A percentile compares a stretch with the other conserved stretches of the same genome.
Conservation (phyloP, 768 basidiomycete species). For the Termitomyces sp. region DNA sequence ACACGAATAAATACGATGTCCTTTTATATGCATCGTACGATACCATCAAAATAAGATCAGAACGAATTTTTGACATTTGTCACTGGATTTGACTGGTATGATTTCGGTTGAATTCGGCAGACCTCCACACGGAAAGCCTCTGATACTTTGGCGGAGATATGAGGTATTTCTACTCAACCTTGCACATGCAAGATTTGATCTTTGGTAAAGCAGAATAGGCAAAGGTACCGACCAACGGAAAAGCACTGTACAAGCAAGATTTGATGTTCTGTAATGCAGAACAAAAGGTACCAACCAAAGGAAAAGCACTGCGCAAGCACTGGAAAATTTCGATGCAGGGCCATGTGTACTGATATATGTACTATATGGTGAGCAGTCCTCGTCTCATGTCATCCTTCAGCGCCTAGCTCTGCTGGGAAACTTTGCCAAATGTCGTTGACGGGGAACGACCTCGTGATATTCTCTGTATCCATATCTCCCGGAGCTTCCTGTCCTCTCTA, state of each 20-base stretch:
- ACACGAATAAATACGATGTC: neutral
- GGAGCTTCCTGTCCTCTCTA: neutral
- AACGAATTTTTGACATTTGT: neutral
- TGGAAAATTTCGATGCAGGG: neutral
- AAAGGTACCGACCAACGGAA: neutral
- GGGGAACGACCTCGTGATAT: neutral
- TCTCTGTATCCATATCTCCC: neutral
- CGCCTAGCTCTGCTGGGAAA: too few relatives aligned
- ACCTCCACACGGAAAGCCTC: neutral
- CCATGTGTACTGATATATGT: neutral
- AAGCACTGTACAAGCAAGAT: neutral
- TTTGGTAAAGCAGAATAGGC: neutral
- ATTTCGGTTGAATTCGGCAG: constrained; percentile 1
- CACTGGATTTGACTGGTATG: neutral
- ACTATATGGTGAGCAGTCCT: neutral
- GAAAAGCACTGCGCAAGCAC: neutral
- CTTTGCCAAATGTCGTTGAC: too few relatives aligned
- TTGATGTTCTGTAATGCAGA: neutral
- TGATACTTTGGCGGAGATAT: neutral
- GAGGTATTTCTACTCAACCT: neutral
- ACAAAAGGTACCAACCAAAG: neutral
- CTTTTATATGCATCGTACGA: neutral
- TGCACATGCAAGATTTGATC: neutral
- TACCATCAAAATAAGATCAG: neutral
- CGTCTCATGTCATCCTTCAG: neutral